Percentiles rank a stretch among this genome's conserved stretches.
These are phyloP conservation scores for Citrus reticulata DNA, from an alignment of 345 rosid species.

Conservation along the genomic window DNA sequence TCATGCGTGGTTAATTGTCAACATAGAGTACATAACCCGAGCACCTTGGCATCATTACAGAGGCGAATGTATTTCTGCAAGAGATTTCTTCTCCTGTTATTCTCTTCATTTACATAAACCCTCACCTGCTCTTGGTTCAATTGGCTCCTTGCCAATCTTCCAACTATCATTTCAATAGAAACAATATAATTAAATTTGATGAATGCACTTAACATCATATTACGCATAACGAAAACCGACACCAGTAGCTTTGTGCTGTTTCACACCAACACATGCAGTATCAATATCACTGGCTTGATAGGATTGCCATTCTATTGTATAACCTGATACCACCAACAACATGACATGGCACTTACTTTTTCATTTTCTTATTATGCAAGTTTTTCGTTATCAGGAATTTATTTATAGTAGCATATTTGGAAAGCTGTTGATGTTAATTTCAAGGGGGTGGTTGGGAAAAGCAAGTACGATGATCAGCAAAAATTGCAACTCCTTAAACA, in stretches of 20 bases:
- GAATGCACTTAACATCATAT: background rate
- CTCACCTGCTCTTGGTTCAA: conserved; percentile 47
- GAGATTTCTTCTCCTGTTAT: conserved; percentile 45
- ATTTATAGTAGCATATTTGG: too few relatives aligned
- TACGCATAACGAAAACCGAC: background rate
- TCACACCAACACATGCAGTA: background rate
- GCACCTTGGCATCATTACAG: conserved; percentile 49
- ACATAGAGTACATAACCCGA: background rate
- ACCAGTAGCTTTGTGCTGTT: background rate
- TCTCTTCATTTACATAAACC: conserved; percentile 53
- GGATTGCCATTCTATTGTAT: background rate
- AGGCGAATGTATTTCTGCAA: conserved; percentile 51
- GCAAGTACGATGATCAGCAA: background rate
- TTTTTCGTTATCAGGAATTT: too few relatives aligned
- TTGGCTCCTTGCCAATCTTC: conserved; percentile 54
- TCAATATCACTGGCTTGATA: background rate
- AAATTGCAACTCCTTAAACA: background rate
- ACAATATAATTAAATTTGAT: background rate
- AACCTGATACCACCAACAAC: background rate
- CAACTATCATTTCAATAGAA: conserved; percentile 32
- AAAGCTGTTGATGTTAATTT: background rate
- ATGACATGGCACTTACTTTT: background rate
- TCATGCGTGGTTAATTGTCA: background rate
- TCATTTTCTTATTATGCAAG: background rate
- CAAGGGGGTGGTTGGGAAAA: background rate